Evolutionary conservation across 2,329 filamentous ascomycete species (phyloP), one percentile per base, ranked within the genome.

Genomic region (Fusarium xylarioides): DNA sequence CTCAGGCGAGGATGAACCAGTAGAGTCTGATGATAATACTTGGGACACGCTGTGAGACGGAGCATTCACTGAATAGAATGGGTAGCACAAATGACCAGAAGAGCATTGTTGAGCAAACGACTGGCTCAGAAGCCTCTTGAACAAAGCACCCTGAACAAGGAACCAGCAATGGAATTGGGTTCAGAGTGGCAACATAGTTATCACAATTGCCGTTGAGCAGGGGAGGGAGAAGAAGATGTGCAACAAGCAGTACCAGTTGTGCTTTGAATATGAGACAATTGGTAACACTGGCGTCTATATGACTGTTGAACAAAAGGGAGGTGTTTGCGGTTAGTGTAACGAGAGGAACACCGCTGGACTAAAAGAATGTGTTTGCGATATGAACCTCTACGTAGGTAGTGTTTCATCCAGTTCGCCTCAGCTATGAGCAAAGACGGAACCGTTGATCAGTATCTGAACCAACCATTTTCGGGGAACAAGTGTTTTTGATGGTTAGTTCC

Each of bases 1-100:
- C 12, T 30, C 50, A 10, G 47, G 47, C 19, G 58, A 60, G 37
- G 66, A 70, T 23, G 70, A 64, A 23, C 30, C 54, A 5, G 63
- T 73, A 53, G 70, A 70, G n/a, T 66, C 57, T 14, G 70, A 57
- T 26, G 69, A 62, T 12, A 44, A 65, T 26, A 34, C 32, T 21
- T 72, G 63, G 70, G 59, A 60, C 44, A 34, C 23, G 10, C 23
- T 58, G 7, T 72, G 16, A 72, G 50, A 42, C 23, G 30, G 23
- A 11, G 47, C 16, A 43, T 14, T 11, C 10, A 18, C 10, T 30
- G 19, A 46, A 18, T 16, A 11, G 19, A 44, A 32, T 42, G 43
- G 23, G 21, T 30, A 18, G 46, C 40, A 35, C 12, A 28, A 47
- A 23, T 40, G 21, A 19, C 9, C 11, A 50, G n/a, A 23, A 30